Evolutionary conservation across 108 stramenopile genomes (phyloP).

Genomic region (Skeletonema tropicum): DNA sequence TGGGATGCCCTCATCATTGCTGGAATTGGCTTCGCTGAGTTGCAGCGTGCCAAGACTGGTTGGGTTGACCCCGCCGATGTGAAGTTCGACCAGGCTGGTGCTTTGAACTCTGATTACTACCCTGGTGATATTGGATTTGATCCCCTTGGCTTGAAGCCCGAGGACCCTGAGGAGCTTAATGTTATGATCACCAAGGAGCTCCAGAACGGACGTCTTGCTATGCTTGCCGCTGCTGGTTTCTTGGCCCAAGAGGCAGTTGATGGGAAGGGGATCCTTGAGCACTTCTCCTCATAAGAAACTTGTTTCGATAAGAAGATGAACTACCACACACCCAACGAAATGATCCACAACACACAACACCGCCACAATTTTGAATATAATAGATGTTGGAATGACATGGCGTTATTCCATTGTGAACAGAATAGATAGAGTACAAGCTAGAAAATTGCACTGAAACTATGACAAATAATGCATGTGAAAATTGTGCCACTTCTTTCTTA

Average conservation of each 20-base stretch:
- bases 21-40: constrained; percentile 66
- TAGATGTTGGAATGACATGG: too few relatives aligned
- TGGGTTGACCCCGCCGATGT: constrained; percentile 70
- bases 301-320: too few relatives aligned
- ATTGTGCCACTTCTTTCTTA: too few relatives aligned
- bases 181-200: constrained; percentile 80
- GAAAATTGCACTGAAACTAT: constrained; percentile 1
- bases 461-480: too few relatives aligned
- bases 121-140: constrained; percentile 88
- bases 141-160: constrained; percentile 84
- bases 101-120: constrained; percentile 59
- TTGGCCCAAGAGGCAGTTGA: constrained; percentile 84
- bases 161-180: constrained; percentile 62
- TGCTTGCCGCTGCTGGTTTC: constrained; percentile 89
- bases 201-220: constrained; percentile 92
- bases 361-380: too few relatives aligned
- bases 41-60: constrained; percentile 64
- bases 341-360: too few relatives aligned
- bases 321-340: too few relatives aligned
- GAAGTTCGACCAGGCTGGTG: constrained; percentile 58
- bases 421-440: constrained; percentile 2
- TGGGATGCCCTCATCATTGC: constrained; percentile 69
- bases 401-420: neutral
- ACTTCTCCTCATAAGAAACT: constrained; percentile 34
- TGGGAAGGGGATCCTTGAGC: constrained; percentile 78